Percentiles rank a stretch among this genome's conserved stretches.
Conservation (phyloP, 1,284 basidiomycete species). For the Cutaneotrichosporon sp. region DNA sequence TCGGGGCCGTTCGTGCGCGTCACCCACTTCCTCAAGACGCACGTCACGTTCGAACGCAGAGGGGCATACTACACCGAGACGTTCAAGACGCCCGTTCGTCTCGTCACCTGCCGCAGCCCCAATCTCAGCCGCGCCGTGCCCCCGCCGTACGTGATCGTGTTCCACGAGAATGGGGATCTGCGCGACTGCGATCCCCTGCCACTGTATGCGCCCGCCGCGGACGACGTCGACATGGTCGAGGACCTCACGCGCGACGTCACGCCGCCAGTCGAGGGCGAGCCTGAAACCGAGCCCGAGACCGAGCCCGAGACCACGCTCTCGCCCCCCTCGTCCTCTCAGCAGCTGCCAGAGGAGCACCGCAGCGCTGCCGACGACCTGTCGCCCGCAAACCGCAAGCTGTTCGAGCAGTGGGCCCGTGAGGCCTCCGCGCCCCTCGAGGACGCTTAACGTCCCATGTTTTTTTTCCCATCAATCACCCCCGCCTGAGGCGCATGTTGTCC, state of each 20-base stretch:
- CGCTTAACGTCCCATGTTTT: too few species aligned
- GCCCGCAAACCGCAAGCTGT: background rate
- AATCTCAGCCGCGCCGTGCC: slow-evolving; percentile 32
- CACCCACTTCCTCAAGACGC: slow-evolving; percentile 46
- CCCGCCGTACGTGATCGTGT: slow-evolving; percentile 49
- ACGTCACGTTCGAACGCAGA: slow-evolving; percentile 33
- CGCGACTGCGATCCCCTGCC: slow-evolving; percentile 49
- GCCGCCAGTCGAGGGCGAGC: background rate
- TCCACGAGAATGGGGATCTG: slow-evolving; percentile 48
- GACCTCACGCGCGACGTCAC: background rate
- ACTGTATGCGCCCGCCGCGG: slow-evolving; percentile 28
- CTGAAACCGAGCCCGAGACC: too few species aligned
- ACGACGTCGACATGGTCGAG: background rate
- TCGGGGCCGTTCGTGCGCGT: slow-evolving; percentile 43
- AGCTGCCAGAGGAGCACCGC: background rate
- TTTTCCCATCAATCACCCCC: background rate
- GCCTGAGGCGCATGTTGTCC: background rate
- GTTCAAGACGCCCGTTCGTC: slow-evolving; percentile 45
- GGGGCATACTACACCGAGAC: slow-evolving; percentile 34
- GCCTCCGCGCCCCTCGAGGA: background rate
- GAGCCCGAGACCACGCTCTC: background rate
- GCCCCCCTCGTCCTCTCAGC: background rate
- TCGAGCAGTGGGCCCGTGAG: slow-evolving; percentile 12
- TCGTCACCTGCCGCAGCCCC: slow-evolving; percentile 37
- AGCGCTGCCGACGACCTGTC: slow-evolving; percentile 1